These are phyloP conservation scores for Aspergillus luchuensis DNA, from an alignment of 2,329 filamentous ascomycete genomes.

Conservation along the genomic window DNA sequence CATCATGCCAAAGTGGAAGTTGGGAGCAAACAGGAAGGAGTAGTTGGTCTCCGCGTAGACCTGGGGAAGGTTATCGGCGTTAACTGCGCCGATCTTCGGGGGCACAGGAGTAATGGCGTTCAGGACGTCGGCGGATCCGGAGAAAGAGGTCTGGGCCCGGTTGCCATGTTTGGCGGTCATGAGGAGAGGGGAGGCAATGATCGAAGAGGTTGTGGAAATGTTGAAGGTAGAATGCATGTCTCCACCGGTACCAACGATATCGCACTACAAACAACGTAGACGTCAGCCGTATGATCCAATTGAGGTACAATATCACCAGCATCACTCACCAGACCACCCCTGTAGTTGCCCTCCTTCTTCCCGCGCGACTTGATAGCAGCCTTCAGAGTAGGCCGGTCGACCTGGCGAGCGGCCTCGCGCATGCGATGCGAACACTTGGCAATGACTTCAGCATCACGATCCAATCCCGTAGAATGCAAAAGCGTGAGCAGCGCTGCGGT, in stretches of 20 bases:
- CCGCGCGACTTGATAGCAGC: slow-evolving; percentile 62
- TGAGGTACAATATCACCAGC: background rate
- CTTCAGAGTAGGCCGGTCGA: slow-evolving; percentile 66
- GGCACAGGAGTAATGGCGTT: slow-evolving; percentile 70
- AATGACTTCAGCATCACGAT: slow-evolving; percentile 81
- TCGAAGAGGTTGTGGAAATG: slow-evolving; percentile 91
- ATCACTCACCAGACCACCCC: slow-evolving; percentile 74
- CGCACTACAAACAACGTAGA: slow-evolving; percentile 57
- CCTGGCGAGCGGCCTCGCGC: slow-evolving; percentile 73
- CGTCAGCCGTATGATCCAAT: background rate
- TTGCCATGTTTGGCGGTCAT: slow-evolving; percentile 95
- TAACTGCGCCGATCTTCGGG: slow-evolving; percentile 74
- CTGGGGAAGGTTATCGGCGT: slow-evolving; percentile 66
- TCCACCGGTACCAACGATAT: slow-evolving; percentile 96
- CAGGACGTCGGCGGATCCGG: slow-evolving; percentile 90
- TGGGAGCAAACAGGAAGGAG: slow-evolving; percentile 90
- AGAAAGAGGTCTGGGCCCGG: slow-evolving; percentile 90
- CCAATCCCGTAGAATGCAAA: slow-evolving; percentile 85
- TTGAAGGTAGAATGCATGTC: slow-evolving; percentile 98
- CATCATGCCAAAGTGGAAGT: slow-evolving; percentile 94
- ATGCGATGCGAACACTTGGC: slow-evolving; percentile 82
- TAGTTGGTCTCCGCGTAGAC: slow-evolving; percentile 86
- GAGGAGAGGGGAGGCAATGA: slow-evolving; percentile 82
- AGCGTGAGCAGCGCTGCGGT: slow-evolving; percentile 84
- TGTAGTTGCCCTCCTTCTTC: slow-evolving; percentile 71